phyloP scores from a whole-genome alignment of 768 basidiomycete species.

The Mycena chlorophos region DNA sequence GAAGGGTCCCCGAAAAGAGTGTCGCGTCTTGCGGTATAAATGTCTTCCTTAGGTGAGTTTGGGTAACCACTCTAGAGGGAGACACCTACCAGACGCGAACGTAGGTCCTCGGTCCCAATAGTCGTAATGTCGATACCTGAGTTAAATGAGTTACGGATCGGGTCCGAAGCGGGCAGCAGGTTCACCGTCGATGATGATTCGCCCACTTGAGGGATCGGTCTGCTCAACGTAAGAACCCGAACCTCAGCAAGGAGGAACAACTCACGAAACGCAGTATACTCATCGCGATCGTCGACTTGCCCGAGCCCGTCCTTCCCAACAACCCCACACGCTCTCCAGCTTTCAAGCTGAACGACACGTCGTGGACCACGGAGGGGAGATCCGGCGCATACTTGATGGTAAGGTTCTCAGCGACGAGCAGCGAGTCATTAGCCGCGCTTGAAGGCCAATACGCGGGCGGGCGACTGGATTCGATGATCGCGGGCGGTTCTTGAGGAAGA shows the following conservation, averaged over 20 bases:
- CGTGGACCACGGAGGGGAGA: conserved; percentile 76
- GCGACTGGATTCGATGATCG: conserved; percentile 68
- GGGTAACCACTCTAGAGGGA: neutral
- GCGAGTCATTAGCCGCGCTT: conserved; percentile 51
- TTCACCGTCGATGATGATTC: conserved; percentile 61
- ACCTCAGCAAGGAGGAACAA: neutral
- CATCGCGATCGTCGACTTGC: conserved; percentile 69
- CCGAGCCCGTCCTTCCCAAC: conserved; percentile 73
- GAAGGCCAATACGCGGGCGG: conserved; percentile 95
- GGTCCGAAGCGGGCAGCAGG: neutral
- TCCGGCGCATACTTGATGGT: conserved; percentile 84
- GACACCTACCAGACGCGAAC: conserved; percentile 14
- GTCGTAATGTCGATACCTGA: neutral
- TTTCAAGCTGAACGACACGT: conserved; percentile 71
- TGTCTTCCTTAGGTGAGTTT: conserved; percentile 33
- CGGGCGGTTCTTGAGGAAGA: conserved; percentile 83
- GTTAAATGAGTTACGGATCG: neutral
- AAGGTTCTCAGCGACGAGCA: conserved; percentile 74
- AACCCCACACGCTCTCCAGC: conserved; percentile 78
- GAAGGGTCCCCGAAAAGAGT: conserved; percentile 62
- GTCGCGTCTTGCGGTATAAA: conserved; percentile 58
- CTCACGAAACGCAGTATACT: conserved; percentile 61
- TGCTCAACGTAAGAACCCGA: conserved; percentile 16
- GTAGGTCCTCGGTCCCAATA: conserved; percentile 32
- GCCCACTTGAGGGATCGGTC: conserved; percentile 58